Conservation (phyloP, 148 eudicot species). For the Beta vulgaris region DNA sequence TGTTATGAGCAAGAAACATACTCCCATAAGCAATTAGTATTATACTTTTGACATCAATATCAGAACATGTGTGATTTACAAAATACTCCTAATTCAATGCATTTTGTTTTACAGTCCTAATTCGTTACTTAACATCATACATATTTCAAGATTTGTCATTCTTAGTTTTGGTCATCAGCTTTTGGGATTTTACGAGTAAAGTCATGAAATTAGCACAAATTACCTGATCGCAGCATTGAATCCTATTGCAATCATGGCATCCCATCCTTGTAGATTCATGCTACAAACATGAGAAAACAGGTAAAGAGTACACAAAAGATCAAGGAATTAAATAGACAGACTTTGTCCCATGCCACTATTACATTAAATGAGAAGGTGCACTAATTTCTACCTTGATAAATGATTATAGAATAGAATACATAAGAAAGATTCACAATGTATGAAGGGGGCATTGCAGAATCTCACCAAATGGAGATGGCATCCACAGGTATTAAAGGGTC, state of each 20-base stretch:
- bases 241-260: conserved; percentile 77
- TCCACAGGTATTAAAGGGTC: conserved; percentile 72
- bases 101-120: neutral
- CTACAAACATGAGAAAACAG: conserved; percentile 37
- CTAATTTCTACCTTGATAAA: neutral
- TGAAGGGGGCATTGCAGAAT: neutral
- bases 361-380: neutral
- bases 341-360: too few species aligned
- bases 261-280: conserved; percentile 88
- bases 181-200: neutral
- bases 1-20: conserved; percentile 15
- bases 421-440: neutral
- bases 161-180: neutral
- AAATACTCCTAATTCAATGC: too few species aligned
- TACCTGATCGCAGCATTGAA: conserved; percentile 90
- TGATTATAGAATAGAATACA: neutral
- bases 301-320: neutral
- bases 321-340: neutral
- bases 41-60: neutral
- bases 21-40: neutral
- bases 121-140: neutral
- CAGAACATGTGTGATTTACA: neutral
- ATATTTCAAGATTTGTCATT: neutral
- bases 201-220: neutral
- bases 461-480: conserved; percentile 50